Conservation (phyloP, 495 filamentous ascomycete genomes). For the Amniculicola lignicola region DNA sequence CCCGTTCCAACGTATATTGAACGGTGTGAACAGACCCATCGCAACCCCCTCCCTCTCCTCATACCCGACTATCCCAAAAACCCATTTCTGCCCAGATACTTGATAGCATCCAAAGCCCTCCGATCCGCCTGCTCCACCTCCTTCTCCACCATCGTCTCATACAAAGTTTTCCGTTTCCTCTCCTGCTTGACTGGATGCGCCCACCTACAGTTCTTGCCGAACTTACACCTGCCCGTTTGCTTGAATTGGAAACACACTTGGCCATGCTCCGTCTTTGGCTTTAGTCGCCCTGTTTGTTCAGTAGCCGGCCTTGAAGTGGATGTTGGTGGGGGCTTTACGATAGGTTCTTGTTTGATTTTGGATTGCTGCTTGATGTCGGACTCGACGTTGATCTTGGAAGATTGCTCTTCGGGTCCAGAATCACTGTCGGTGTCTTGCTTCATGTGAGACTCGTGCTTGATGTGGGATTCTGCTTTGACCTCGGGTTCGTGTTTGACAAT, state of each 20-base stretch:
- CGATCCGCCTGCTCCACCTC: constrained; percentile 36
- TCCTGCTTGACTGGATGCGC: constrained; percentile 11
- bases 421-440: no score
- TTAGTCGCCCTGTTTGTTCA: neutral
- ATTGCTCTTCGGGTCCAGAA: no score
- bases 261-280: neutral
- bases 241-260: constrained; percentile 12
- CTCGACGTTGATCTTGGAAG: no score
- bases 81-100: constrained; percentile 38
- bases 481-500: no score
- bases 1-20: no score
- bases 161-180: constrained; percentile 12
- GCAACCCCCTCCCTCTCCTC: no score
- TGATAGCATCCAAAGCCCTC: constrained; percentile 39
- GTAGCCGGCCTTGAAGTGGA: neutral
- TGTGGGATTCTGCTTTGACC: no score
- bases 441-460: no score
- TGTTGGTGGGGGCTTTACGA: neutral
- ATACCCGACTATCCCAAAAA: no score
- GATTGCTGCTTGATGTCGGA: no score
- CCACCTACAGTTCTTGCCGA: constrained; percentile 19
- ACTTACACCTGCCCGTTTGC: constrained; percentile 24
- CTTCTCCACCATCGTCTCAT: constrained; percentile 35
- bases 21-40: no score
- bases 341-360: neutral